Base-by-base conservation (phyloP, 164 flowering plant genomes). In the Kingdonia uniflora region DNA sequence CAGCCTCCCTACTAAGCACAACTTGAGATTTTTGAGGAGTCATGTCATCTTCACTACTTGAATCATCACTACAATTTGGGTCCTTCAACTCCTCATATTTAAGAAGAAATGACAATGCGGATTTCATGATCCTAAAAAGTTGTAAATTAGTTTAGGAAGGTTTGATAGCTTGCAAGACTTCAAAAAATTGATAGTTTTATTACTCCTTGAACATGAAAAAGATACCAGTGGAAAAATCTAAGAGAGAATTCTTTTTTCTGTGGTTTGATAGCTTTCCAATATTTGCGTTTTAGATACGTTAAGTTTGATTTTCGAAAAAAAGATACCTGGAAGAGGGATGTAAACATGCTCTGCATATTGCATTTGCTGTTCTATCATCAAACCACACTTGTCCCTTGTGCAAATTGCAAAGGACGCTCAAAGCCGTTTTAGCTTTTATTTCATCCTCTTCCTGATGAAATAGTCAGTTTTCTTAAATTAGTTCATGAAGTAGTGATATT, bases 351-450 rank as follows among this genome's bases (percentile, higher is more conserved):
- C 35, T 60, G 56, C 94, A 88, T 19, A 92, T 82, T 4, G 95
- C 95, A 76, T 84, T 80, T 48, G 95, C 95, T 22, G 94, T 85
- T 63, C 85, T 80, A 21, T 82, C 96, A 73, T 88, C 96, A 70
- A 80, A 82, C 98, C 98, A 92, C 24, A 88, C 81, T 70, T 72
- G 84, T 56, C 95, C 77, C 46, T 82, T 65, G 46, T 88, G 96
- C 59, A 92, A 87, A 64, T 87, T 85, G 70, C 95, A 80, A 7
- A 87, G 67, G 6, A 82, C 80, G 42, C 68, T 54, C 54, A 92
- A 88, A 1, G 98, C 52, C 50, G 90, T 75, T 70, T 76, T 92
- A 5, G 98, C 90, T 63, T 61, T 74, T 8, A 60, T 55, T 73
- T 91, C 97, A 65, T 87, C 90, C 58, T 85, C 90, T 65, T 77